Percentiles rank a stretch among this genome's conserved stretches.
Conservation (phyloP, 1,284 basidiomycete species). For the Sporisorium scitamineum region DNA sequence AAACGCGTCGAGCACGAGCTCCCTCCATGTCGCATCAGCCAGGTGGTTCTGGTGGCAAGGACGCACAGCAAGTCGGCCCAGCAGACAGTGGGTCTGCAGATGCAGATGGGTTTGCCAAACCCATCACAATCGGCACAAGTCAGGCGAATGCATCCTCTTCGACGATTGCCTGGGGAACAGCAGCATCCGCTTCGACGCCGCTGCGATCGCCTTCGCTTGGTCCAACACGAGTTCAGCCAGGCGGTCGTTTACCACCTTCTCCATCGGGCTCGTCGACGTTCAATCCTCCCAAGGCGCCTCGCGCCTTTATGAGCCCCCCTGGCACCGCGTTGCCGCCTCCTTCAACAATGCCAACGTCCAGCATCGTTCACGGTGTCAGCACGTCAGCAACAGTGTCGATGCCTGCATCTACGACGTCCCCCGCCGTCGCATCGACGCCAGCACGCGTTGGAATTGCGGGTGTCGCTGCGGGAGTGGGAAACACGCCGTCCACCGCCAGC, state of each 20-base stretch:
- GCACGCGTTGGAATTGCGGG: conserved; percentile 20
- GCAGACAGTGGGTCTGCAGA: conserved; percentile 6
- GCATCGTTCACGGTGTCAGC: neutral
- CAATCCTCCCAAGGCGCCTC: conserved; percentile 47
- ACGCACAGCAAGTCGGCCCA: conserved; percentile 1
- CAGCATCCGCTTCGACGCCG: conserved; percentile 7
- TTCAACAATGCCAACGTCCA: conserved; percentile 5
- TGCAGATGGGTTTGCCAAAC: conserved; percentile 27
- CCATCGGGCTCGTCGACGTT: conserved; percentile 27
- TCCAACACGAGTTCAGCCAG: conserved; percentile 12
- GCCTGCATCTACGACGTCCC: neutral
- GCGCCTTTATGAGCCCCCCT: conserved; percentile 43
- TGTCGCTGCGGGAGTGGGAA: conserved; percentile 15
- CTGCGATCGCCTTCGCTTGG: conserved; percentile 31
- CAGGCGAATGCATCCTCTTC: conserved; percentile 7
- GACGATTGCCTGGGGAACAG: neutral
- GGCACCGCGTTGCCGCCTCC: conserved; percentile 11
- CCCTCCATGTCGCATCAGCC: conserved; percentile 17
- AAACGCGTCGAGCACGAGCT: conserved; percentile 21
- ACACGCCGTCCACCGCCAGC: conserved; percentile 33
- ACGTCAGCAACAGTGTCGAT: neutral
- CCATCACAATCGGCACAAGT: neutral
- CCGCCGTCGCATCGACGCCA: conserved; percentile 20
- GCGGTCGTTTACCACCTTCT: conserved; percentile 27
- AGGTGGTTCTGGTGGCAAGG: conserved; percentile 9